phyloP scores from a whole-genome alignment of 148 eudicot genomes.

The Rhododendron ovatum region DNA sequence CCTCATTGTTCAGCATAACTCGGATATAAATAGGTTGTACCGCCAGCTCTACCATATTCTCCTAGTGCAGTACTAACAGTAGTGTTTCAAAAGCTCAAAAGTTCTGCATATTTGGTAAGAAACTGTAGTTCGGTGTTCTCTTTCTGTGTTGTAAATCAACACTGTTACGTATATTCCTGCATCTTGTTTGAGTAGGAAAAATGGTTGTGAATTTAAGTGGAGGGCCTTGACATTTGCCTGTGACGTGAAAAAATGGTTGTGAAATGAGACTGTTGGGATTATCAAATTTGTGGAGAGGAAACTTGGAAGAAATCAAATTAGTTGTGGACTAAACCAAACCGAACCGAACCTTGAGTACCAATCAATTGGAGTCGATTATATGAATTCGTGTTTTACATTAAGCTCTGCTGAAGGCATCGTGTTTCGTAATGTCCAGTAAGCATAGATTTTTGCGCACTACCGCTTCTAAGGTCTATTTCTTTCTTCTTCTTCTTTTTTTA shows the following conservation, averaged over 20 bases:
- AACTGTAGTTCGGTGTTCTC: not conserved
- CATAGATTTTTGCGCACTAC: too few species aligned
- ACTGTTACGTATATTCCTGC: not conserved
- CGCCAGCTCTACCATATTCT: not conserved
- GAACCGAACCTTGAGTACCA: too few species aligned
- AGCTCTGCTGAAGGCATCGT: too few species aligned
- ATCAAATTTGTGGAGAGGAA: not conserved
- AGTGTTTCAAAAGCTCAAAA: not conserved
- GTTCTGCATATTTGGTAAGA: not conserved
- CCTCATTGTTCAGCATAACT: not conserved
- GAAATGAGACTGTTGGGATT: not conserved
- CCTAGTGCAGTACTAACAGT: not conserved
- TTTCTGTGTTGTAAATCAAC: not conserved
- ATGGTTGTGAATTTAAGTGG: not conserved
- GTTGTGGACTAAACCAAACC: not conserved
- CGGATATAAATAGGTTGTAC: not conserved
- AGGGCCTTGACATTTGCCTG: not conserved
- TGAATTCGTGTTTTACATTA: too few species aligned
- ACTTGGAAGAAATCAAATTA: not conserved
- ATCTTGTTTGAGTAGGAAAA: not conserved
- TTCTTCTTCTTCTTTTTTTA: too few species aligned
- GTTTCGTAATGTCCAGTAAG: too few species aligned
- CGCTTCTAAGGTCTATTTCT: too few species aligned
- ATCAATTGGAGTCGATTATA: too few species aligned
- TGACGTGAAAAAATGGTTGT: not conserved